Conservation (phyloP, 139 green algal species). For the Chlamydomonas eustigma region DNA sequence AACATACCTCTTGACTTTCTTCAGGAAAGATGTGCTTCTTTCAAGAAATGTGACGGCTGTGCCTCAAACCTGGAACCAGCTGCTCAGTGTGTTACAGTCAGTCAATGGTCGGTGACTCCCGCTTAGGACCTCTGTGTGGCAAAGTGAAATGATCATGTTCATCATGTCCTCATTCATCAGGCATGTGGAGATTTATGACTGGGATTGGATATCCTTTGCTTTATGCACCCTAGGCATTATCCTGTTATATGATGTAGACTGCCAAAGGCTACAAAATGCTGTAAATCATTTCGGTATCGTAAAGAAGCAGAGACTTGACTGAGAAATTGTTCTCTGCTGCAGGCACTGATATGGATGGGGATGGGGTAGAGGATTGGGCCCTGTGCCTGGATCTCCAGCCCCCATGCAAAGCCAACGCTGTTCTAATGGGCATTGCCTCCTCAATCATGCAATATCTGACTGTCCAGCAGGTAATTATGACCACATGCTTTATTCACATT, state of each 20-base stretch:
- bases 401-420: not conserved
- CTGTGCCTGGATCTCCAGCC: not conserved
- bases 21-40: not conserved
- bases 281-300: not conserved
- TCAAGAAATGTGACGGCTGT: not conserved
- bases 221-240: not conserved
- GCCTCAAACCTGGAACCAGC: not conserved
- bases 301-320: not conserved
- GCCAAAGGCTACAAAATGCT: not conserved
- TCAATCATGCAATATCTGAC: not conserved
- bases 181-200: not conserved
- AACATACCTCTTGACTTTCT: not conserved
- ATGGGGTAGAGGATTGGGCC: not conserved
- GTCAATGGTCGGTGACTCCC: not conserved
- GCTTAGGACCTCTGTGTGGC: too few relatives aligned
- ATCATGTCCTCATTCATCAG: not conserved
- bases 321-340: not conserved
- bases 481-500: too few relatives aligned
- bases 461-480: not conserved
- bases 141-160: too few relatives aligned
- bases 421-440: not conserved
- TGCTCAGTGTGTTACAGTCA: not conserved
- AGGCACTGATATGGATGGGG: slow-evolving; percentile 11
- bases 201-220: not conserved
- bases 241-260: not conserved